Conservation (phyloP, 2,329 filamentous ascomycete species). For the Neonectria neomacrospora region DNA sequence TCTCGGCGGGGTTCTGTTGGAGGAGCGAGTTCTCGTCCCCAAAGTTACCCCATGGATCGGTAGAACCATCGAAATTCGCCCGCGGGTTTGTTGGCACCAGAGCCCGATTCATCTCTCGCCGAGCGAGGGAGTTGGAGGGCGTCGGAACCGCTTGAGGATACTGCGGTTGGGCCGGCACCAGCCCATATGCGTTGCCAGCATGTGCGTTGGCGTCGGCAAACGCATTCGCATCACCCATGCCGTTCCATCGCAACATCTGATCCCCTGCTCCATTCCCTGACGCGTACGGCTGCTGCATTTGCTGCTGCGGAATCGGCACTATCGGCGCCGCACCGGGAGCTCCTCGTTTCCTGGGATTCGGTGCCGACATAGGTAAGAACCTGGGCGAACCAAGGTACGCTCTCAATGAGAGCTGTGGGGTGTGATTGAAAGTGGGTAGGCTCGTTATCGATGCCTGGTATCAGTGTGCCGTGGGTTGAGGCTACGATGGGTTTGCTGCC, state of each 20-base stretch:
- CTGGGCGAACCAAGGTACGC: constrained; percentile 10
- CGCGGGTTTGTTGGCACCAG: constrained; percentile 58
- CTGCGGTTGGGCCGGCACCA: constrained; percentile 52
- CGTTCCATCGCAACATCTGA: constrained; percentile 60
- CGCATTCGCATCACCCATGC: constrained; percentile 49
- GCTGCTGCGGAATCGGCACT: constrained; percentile 62
- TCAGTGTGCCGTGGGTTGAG: constrained; percentile 28
- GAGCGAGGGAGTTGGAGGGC: constrained; percentile 63
- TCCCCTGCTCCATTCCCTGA: constrained; percentile 59
- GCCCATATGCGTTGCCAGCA: constrained; percentile 51
- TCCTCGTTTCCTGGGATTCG: constrained; percentile 74
- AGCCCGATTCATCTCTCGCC: constrained; percentile 62
- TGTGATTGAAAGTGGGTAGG: constrained; percentile 21
- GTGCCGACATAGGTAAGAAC: constrained; percentile 55
- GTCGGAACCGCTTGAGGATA: constrained; percentile 48
- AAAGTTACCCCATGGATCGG: constrained; percentile 57
- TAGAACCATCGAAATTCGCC: constrained; percentile 50
- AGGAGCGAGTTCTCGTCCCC: constrained; percentile 56
- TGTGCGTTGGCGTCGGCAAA: constrained; percentile 51
- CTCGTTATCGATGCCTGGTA: constrained; percentile 36
- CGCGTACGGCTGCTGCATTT: constrained; percentile 60
- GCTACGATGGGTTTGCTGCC: constrained; percentile 23
- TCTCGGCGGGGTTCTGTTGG: constrained; percentile 50
- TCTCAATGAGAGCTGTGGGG: constrained; percentile 29
- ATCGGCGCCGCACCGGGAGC: constrained; percentile 78